Base-by-base conservation (phyloP, 106 monocot genomes). In the Allium sativum region DNA sequence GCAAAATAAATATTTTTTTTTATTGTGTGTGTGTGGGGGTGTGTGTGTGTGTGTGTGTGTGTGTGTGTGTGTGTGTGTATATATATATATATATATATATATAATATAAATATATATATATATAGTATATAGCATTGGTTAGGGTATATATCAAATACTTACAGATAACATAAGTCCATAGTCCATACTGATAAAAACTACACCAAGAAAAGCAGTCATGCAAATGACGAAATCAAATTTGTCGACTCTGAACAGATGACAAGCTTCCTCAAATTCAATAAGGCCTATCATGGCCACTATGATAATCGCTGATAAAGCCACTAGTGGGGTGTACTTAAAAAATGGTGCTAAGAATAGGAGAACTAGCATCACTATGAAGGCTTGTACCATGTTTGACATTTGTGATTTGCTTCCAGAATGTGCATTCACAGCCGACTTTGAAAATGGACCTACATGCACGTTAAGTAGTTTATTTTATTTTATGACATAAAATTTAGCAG, bases 191-290 rank as follows among this genome's bases (percentile, higher is more conserved):
- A 77, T 50, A 21, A 94, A 72, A 16, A 80, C 22, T 40, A 94
- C 89, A 2, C 90, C 89, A 15, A 94, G n/a, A 56, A 94, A 86
- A 0, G 86, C 86, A 48, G 70, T 72, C 89, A 86, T 81, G 68
- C 94, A 94, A 41, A 86, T 67, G 71, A 64, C 56, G 62, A 94
- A 94, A 67, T 94, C 94, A 18, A 90, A 86, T 72, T 94, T 89
- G 68, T 94, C 94, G 45, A 89, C 78, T 52, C 70, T 81, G 72
- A 72, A 81, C 61, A 90, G 76, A 55, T 62, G 80, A 48, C 17
- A 21, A 18, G 64, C 56, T 68, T 94, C 83, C 47, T 86, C 58
- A 44, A 64, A 75, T 62, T 94, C 83, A 45, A 94, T 77, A 5
- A 94, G 76, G 0, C 94, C 86, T 14, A 81, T 64, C 89, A 90